Evolutionary conservation across 2,329 filamentous ascomycete species (phyloP), one percentile per base, ranked within the genome.

Genomic region (Elsinoe necatrix): DNA sequence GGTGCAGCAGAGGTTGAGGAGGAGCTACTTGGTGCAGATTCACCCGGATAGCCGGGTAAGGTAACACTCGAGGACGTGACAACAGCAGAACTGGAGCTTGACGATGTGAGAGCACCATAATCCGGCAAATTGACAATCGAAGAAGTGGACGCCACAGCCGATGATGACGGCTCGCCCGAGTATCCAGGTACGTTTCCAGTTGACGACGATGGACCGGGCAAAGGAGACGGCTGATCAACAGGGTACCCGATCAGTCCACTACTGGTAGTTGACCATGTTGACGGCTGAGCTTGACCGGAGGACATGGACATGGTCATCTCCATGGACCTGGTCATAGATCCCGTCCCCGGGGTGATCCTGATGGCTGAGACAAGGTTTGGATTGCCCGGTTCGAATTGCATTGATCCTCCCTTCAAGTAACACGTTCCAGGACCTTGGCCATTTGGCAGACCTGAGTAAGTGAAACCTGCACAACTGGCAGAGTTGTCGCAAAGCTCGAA

Each of bases 401-500:
- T 25, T 2, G 48, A 31, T 18, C 52, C 35, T 9, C 23, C 23
- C 42, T 56, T 56, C 11, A 56, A 25, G 54, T 48, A 56, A 18
- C 54, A 56, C 12, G 23, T 27, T 8, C 54, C 54, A 11, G 54
- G 37, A 11, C 54, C 54, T 14, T 16, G 14, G 6, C 54, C 54
- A 14, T 47, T 47, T 5, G 39, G 37, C 1, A 2, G 12, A 48
- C 54, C 54, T 7, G 31, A 27, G 21, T 42, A 56, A 14, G 54
- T 56, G 54, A 56, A 56, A 14, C 54, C 54, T 1, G 37, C 41
- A 56, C 54, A 56, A 23, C 27, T 29, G 4, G 54, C 16, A 35
- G 41, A 47, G 21, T 34, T 56, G 18, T 56, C 54, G 12, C 54
- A 56, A 1, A 34, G 42, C 39, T 56, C 21, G 55, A 58, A 52